Evolutionary conservation across 305 asterid species (phyloP), one percentile per base, ranked within the genome.

Genomic region (Fraxinus latifolia): DNA sequence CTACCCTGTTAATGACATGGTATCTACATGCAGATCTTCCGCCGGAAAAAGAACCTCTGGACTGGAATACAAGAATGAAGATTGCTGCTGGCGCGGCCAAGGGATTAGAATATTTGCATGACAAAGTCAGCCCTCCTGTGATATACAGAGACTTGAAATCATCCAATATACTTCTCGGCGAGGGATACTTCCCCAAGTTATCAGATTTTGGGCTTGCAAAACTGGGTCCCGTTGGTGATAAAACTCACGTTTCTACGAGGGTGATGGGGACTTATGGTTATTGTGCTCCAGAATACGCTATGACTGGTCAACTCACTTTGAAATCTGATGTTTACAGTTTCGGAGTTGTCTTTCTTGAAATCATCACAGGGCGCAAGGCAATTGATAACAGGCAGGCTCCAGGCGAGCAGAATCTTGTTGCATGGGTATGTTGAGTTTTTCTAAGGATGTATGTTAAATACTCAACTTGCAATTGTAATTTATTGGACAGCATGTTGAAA

Each of bases 261-360:
- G 98, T 94, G 85, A 94, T 94, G 98, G 98, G 98, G 77, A 94
- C 98, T 9, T 94, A 94, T 31, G 98, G 98, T 79, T 94, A 94
- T 77, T 94, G 98, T 83, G 98, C 98, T 75, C 98, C 98, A 0
- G 98, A 94, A 86, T 94, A 94, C 77, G 98, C 98, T 47, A 94
- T 94, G 98, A 94, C 98, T 21, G 98, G 98, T 73, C 98, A 94
- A 72, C 97, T 94, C 81, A 94, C 98, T 31, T 82, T 94, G 88
- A 94, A 94, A 83, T 94, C 98, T 5, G 98, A 94, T 72, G 97
- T 94, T 75, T 94, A 93, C 88, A 94, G 98, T 80, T 94, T 94
- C 11, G 97, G 98, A 73, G 98, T 94, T 5, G 98, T 94, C 85
- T 92, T 94, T 83, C 97, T 94, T 32, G 98, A 94, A 83, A 89